A percentile compares a stretch with the other conserved stretches of the same genome.
Conservation (phyloP, 1,284 basidiomycete species). For the Chalciporus sp. region DNA sequence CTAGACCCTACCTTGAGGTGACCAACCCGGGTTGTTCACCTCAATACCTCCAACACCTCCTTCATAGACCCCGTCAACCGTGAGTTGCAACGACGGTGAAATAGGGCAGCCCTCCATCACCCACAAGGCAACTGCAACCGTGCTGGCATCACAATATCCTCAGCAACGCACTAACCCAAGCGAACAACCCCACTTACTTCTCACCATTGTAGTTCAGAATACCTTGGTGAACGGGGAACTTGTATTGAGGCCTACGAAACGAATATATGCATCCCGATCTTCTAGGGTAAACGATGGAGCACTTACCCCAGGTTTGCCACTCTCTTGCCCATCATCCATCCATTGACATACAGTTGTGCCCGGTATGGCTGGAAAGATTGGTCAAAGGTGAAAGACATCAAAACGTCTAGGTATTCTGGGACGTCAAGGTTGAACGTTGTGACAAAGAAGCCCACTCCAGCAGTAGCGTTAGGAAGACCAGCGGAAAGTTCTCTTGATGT, state of each 20-base stretch:
- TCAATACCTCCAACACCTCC: slow-evolving; percentile 63
- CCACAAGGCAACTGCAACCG: slow-evolving; percentile 74
- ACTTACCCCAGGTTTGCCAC: slow-evolving; percentile 68
- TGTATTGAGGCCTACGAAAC: slow-evolving; percentile 61
- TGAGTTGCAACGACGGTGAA: slow-evolving; percentile 55
- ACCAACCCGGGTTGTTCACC: slow-evolving; percentile 64
- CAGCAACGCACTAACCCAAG: background rate
- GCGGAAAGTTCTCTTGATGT: slow-evolving; percentile 48
- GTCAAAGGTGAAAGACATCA: slow-evolving; percentile 71
- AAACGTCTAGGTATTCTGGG: slow-evolving; percentile 59
- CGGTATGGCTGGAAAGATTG: slow-evolving; percentile 64
- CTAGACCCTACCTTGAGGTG: slow-evolving; percentile 38
- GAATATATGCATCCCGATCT: slow-evolving; percentile 8
- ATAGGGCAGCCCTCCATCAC: slow-evolving; percentile 54
- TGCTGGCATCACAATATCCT: slow-evolving; percentile 43
- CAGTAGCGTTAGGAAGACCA: slow-evolving; percentile 55
- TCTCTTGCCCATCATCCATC: slow-evolving; percentile 85
- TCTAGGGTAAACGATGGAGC: background rate
- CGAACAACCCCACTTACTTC: slow-evolving; percentile 54
- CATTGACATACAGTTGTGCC: slow-evolving; percentile 75
- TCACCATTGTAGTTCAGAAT: slow-evolving; percentile 69
- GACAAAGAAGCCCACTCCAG: slow-evolving; percentile 80
- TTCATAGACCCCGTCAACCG: slow-evolving; percentile 59
- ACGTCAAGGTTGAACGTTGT: slow-evolving; percentile 68
- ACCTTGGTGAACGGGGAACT: slow-evolving; percentile 78